Conservation (phyloP, 208 protist species). For the Naegleria fowleri region DNA sequence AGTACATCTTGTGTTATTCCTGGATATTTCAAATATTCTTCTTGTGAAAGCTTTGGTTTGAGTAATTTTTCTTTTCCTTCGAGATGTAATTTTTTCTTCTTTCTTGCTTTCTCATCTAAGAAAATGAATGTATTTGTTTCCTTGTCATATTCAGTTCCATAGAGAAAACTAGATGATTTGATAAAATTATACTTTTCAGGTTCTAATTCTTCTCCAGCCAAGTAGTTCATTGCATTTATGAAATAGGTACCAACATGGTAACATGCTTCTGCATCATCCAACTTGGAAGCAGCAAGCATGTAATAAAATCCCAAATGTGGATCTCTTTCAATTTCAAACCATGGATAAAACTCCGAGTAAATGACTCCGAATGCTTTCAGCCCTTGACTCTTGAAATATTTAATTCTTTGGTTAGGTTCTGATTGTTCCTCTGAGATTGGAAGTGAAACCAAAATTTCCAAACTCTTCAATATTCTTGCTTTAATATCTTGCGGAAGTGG, state of each 20-base stretch:
- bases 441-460: neutral
- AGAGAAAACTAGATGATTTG: neutral
- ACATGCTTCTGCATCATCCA: neutral
- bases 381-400: neutral
- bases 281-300: neutral
- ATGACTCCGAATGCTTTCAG: neutral
- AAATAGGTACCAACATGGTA: neutral
- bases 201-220: neutral
- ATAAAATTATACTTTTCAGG: slow-evolving; percentile 8
- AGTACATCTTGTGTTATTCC: neutral
- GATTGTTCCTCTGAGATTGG: neutral
- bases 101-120: neutral
- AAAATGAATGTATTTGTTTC: neutral
- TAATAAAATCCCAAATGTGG: slow-evolving; percentile 7
- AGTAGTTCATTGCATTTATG: neutral
- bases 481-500: neutral
- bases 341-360: neutral
- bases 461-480: neutral
- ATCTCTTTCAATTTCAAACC: neutral
- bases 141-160: neutral
- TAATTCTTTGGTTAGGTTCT: neutral
- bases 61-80: neutral
- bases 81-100: neutral
- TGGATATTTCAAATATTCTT: neutral
- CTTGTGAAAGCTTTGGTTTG: neutral